Conservation (phyloP, 202 grass and related monocot species). For the Sporobolus alterniflorus region DNA sequence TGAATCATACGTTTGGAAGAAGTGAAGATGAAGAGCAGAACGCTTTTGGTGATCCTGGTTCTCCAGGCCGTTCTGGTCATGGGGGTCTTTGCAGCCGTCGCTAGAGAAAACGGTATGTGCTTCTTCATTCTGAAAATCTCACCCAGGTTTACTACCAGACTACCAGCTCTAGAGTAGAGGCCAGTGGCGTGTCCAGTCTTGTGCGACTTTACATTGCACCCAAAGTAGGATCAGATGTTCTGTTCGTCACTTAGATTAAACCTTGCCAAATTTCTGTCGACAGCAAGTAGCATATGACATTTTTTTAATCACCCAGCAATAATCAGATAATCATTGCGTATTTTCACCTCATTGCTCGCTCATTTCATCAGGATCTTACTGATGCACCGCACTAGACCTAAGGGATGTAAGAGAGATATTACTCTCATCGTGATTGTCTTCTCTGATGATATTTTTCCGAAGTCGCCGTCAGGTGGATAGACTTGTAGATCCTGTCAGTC, state of each 20-base stretch:
- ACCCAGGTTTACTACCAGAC: too few relatives aligned
- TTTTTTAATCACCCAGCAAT: too few relatives aligned
- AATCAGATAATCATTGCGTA: not conserved
- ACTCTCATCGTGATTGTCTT: too few relatives aligned
- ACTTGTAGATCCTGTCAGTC: conserved; percentile 7
- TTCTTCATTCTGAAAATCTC: not conserved
- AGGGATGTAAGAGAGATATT: not conserved
- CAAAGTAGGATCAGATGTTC: not conserved
- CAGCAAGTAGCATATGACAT: not conserved
- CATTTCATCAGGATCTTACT: not conserved
- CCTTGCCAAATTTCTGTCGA: not conserved
- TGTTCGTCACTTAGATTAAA: not conserved
- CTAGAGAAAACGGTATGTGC: conserved; percentile 27
- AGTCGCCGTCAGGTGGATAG: conserved; percentile 5
- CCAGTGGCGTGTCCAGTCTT: not conserved
- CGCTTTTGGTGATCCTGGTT: conserved; percentile 29
- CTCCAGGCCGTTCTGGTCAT: conserved; percentile 39
- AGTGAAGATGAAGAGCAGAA: conserved; percentile 29
- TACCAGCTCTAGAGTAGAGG: too few relatives aligned
- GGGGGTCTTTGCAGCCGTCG: conserved; percentile 25
- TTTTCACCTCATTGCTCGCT: not conserved
- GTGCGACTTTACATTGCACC: not conserved
- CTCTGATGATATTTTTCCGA: not conserved
- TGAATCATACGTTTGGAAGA: not conserved
- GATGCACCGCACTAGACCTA: too few relatives aligned